These are phyloP conservation scores for Annulohypoxylon maeteangense DNA, from an alignment of 495 filamentous ascomycete species.

Conservation along the genomic window DNA sequence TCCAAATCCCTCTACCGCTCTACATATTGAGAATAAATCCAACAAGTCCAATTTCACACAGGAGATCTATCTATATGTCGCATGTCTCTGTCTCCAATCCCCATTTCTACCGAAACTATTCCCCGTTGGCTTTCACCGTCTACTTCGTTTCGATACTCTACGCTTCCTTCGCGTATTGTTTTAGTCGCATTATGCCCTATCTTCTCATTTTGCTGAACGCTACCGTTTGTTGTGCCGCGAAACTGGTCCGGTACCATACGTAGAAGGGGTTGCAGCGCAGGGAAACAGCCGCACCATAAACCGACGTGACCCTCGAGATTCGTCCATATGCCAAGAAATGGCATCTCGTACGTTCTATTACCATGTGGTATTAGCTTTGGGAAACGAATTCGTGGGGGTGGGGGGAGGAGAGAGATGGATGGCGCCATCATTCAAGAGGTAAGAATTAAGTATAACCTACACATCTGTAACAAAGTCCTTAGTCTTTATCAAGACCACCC, in stretches of 20 bases:
- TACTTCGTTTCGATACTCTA: background rate
- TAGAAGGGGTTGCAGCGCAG: constrained; percentile 46
- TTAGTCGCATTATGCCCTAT: background rate
- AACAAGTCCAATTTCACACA: background rate
- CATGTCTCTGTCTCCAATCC: background rate
- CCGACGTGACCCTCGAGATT: constrained; percentile 51
- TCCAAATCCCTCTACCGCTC: background rate
- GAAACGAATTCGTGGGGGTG: background rate
- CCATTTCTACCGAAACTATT: constrained; percentile 28
- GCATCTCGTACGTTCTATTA: constrained; percentile 41
- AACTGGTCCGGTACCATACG: constrained; percentile 40
- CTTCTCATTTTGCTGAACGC: background rate
- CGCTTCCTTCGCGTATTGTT: constrained; percentile 5
- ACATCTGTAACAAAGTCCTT: constrained; percentile 24
- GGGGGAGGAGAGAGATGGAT: background rate
- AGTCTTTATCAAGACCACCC: constrained; percentile 36
- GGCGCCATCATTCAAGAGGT: too few relatives aligned
- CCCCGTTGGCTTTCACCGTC: constrained; percentile 37
- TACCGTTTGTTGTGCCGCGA: constrained; percentile 12
- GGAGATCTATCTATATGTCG: constrained; percentile 10
- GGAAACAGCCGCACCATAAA: constrained; percentile 50
- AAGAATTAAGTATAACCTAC: constrained; percentile 20
- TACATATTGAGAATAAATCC: background rate
- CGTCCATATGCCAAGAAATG: constrained; percentile 47
- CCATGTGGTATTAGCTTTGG: background rate